Conservation (phyloP, 805 yeast genomes). For the Blastobotrys terrestris region DNA sequence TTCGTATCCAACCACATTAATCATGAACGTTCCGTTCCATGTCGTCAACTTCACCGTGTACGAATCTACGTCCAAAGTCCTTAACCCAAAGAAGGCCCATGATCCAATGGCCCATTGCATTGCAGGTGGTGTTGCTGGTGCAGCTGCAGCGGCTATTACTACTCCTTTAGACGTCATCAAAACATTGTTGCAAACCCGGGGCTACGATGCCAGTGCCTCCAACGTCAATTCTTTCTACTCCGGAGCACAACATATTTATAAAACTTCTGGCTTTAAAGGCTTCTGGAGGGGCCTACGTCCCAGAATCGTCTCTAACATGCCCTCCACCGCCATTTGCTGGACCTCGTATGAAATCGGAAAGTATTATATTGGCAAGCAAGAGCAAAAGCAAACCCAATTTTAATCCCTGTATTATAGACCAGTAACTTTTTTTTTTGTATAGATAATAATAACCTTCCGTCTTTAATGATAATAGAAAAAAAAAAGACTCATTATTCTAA, state of each 20-base stretch:
- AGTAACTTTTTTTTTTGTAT: not conserved
- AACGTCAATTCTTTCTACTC: conserved; percentile 58
- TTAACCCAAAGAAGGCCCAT: conserved; percentile 70
- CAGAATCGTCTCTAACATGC: conserved; percentile 82
- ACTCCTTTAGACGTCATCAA: conserved; percentile 93
- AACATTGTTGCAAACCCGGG: conserved; percentile 80
- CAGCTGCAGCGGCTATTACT: conserved; percentile 88
- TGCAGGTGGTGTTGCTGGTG: conserved; percentile 92
- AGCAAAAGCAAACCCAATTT: not conserved
- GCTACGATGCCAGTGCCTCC: conserved; percentile 36
- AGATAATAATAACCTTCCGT: not conserved
- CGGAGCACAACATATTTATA: conserved; percentile 64
- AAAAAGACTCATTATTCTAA: not conserved
- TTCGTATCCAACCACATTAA: conserved; percentile 88
- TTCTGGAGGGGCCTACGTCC: conserved; percentile 85
- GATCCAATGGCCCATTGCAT: conserved; percentile 90
- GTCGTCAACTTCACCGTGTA: conserved; percentile 90
- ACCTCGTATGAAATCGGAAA: conserved; percentile 97
- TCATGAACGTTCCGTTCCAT: conserved; percentile 91
- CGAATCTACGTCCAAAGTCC: conserved; percentile 69
- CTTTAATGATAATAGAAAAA: not conserved
- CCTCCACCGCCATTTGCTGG: conserved; percentile 96
- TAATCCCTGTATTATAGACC: not conserved
- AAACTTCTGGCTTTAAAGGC: conserved; percentile 42
- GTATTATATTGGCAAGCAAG: conserved; percentile 39